These are phyloP conservation scores for Pythium dissotocum DNA, from an alignment of 352 stramenopile genomes.

Conservation along the genomic window DNA sequence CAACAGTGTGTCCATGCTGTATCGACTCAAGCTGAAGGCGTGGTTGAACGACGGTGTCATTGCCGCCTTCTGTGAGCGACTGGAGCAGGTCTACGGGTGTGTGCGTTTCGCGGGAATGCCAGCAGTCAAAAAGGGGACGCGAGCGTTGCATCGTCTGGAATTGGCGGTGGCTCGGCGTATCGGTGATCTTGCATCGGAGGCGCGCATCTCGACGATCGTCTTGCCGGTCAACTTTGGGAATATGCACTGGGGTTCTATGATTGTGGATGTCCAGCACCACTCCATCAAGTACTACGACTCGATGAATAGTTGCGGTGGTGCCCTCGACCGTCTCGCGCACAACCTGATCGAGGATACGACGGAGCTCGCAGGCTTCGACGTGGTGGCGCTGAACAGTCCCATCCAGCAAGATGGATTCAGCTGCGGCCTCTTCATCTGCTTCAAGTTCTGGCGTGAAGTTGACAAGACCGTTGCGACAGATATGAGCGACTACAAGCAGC, in stretches of 20 bases:
- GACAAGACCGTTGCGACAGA: not conserved
- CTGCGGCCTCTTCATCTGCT: not conserved
- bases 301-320: not conserved
- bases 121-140: too few relatives aligned
- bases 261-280: not conserved
- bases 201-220: not conserved
- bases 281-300: not conserved
- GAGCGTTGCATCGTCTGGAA: too few relatives aligned
- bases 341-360: not conserved
- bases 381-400: not conserved
- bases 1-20: not conserved
- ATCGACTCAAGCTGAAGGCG: not conserved
- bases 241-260: not conserved
- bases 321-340: not conserved
- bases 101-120: not conserved
- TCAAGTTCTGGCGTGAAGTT: not conserved
- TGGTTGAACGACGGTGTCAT: not conserved
- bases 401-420: not conserved
- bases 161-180: not conserved
- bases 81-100: not conserved
- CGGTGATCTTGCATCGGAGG: not conserved
- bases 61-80: not conserved
- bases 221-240: not conserved
- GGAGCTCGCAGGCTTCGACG: not conserved
- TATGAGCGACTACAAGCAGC: not conserved